Conservation (phyloP, 108 stramenopile genomes). For the Cyclotella distinguenda region DNA sequence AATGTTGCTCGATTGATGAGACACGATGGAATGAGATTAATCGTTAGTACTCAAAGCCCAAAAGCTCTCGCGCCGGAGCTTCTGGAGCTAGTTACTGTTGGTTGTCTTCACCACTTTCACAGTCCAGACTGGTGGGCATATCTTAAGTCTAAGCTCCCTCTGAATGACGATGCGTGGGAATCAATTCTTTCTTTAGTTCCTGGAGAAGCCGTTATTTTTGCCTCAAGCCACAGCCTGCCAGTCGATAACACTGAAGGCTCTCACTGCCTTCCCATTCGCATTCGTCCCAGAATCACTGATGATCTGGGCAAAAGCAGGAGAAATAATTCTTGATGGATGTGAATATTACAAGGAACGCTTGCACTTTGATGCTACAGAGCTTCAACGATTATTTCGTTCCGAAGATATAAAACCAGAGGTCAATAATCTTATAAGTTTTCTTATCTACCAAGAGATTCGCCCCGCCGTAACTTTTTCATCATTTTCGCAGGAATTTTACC, state of each 20-base stretch:
- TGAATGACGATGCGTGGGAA: slow-evolving; percentile 12
- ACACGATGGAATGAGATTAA: slow-evolving; percentile 41
- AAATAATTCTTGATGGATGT: slow-evolving; percentile 6
- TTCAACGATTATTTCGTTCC: too few relatives aligned
- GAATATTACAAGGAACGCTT: too few relatives aligned
- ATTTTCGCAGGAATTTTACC: slow-evolving; percentile 52
- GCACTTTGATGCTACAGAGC: too few relatives aligned
- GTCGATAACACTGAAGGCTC: slow-evolving; percentile 15
- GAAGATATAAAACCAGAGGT: not conserved
- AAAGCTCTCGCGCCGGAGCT: slow-evolving; percentile 37
- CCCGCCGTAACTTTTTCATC: slow-evolving; percentile 50
- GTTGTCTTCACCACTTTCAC: slow-evolving; percentile 25
- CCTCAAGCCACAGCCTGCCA: slow-evolving; percentile 24
- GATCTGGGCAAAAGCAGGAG: slow-evolving; percentile 29
- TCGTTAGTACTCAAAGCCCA: slow-evolving; percentile 41
- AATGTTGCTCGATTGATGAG: slow-evolving; percentile 45
- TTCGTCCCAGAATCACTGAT: slow-evolving; percentile 31
- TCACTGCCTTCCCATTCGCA: slow-evolving; percentile 26
- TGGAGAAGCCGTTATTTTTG: slow-evolving; percentile 37
- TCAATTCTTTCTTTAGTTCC: slow-evolving; percentile 8
- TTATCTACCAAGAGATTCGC: not conserved
- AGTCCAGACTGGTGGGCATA: slow-evolving; percentile 30
- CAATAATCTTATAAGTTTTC: not conserved
- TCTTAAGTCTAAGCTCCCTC: slow-evolving; percentile 22
- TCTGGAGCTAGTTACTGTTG: slow-evolving; percentile 32